These are phyloP conservation scores for Starmerella roubikii DNA, from an alignment of 805 yeast genomes.

Conservation along the genomic window DNA sequence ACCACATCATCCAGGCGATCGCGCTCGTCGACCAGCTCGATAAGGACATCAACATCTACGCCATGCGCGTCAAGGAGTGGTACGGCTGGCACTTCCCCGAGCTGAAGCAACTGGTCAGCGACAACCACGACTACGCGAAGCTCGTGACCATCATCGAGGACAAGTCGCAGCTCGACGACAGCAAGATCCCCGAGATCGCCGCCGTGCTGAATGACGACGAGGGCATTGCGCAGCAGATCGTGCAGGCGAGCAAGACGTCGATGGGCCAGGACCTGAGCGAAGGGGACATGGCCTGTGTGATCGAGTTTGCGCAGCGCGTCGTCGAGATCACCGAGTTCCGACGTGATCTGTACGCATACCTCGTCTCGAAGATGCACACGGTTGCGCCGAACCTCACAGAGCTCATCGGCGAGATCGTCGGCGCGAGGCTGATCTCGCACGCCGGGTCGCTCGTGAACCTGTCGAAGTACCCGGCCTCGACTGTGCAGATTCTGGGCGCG, in stretches of 20 bases:
- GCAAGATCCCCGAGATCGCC: slow-evolving; percentile 68
- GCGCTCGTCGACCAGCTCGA: slow-evolving; percentile 94
- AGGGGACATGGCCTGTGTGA: slow-evolving; percentile 82
- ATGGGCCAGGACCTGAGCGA: slow-evolving; percentile 98
- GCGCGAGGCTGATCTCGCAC: slow-evolving; percentile 95
- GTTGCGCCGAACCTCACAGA: slow-evolving; percentile 97
- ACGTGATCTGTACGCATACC: slow-evolving; percentile 64
- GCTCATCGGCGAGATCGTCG: slow-evolving; percentile 96
- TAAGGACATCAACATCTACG: slow-evolving; percentile 93
- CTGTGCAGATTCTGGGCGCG: slow-evolving; percentile 95
- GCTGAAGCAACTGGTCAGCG: slow-evolving; percentile 79
- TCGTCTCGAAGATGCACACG: slow-evolving; percentile 90
- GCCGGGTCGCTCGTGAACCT: slow-evolving; percentile 95
- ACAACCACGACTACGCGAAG: slow-evolving; percentile 75
- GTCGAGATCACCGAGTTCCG: slow-evolving; percentile 87
- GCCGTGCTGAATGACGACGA: slow-evolving; percentile 85
- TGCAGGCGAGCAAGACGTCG: slow-evolving; percentile 90
- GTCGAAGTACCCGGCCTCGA: slow-evolving; percentile 97
- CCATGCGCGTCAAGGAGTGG: slow-evolving; percentile 97
- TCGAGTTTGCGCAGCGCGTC: slow-evolving; percentile 85
- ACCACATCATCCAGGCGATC: slow-evolving; percentile 97
- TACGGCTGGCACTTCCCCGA: slow-evolving; percentile 99
- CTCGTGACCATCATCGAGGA: slow-evolving; percentile 73
- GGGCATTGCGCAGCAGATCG: slow-evolving; percentile 76
- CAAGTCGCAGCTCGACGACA: slow-evolving; percentile 52